Evolutionary conservation across 352 stramenopile species (phyloP), one percentile per base, ranked within the genome.

Genomic region (Phytophthora pistaciae): DNA sequence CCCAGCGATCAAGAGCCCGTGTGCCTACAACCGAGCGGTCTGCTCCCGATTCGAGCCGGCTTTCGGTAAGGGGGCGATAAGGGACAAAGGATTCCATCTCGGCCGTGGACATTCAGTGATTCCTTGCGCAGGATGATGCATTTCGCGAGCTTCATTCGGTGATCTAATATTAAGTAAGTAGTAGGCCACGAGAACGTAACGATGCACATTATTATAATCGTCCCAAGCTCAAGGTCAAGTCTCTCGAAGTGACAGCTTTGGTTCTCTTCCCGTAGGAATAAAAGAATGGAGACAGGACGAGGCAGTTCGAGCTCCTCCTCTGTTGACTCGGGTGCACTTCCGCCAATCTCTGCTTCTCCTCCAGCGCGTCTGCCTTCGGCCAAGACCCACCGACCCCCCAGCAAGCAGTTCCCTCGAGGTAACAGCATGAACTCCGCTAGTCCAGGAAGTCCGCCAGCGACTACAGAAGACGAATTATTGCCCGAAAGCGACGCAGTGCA

Each of bases 301-400:
- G 56, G 42, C 14, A 70, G 33, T 25, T 44, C 50, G 16, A 57
- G 16, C 38, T 10, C 53, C 40, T 36, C 36, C 5, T 21, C n/a
- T 8, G 40, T n/a, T 13, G 68, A 74, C 29, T 62, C 56, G n/a
- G 63, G 54, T 25, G 66, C 58, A 11, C 42, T 77, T 48, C 70
- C 70, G 13, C 64, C 65, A 4, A 77, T 77, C 3, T 14, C 38
- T 44, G 38, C 38, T 44, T 3, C 64, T 14, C 55, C 56, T 5
- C 63, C 66, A 16, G 29, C 31, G 25, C 42, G 57, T 20, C 18
- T 56, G 23, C 49, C 31, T 8, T 69, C 70, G 7, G 70, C 54
- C 46, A 77, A 74, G 18, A 55, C 6, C 27, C 54, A 66, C 6
- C 38, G 54, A 33, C 57, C 64, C 1, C 9, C 36, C 11, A 68